A percentile compares a stretch with the other conserved stretches of the same genome.
phyloP scores from a whole-genome alignment of 1,284 basidiomycete species.

The Fomes fomentarius region DNA sequence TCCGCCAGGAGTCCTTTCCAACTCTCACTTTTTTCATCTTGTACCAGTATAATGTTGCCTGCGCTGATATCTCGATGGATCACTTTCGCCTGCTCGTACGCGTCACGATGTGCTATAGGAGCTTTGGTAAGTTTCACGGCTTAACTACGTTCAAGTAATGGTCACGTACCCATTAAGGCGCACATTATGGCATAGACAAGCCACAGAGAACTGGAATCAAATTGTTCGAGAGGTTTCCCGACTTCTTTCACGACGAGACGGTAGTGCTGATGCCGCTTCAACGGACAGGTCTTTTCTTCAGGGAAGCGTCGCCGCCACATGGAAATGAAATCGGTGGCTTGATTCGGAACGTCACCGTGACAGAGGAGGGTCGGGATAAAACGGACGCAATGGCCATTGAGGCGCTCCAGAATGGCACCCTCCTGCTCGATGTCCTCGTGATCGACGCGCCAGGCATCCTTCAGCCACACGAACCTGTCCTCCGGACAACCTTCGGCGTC shows the following conservation, averaged over 20 bases:
- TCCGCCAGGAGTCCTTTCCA: constrained; percentile 2
- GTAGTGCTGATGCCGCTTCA: constrained; percentile 17
- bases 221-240: constrained; percentile 10
- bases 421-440: constrained; percentile 5
- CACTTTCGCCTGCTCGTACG: not conserved
- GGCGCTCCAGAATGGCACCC: constrained; percentile 5
- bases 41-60: constrained; percentile 8
- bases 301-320: not conserved
- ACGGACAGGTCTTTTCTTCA: not conserved
- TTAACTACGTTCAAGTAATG: too few relatives aligned
- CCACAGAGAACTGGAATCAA: not conserved
- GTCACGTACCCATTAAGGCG: not conserved
- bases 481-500: not conserved
- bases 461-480: constrained; percentile 6
- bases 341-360: constrained; percentile 12
- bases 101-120: not conserved
- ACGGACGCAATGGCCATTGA: constrained; percentile 17
- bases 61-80: constrained; percentile 17
- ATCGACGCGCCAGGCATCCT: constrained; percentile 18
- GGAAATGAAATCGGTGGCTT: not conserved
- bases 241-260: constrained; percentile 16
- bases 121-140: too few relatives aligned
- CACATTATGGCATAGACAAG: not conserved
- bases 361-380: constrained; percentile 19
- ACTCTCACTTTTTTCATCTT: not conserved